A percentile compares a stretch with the other conserved stretches of the same genome.
Evolutionary conservation across 176 grass and related monocot genomes (phyloP).

Genomic region (maize (Zea mays)): DNA sequence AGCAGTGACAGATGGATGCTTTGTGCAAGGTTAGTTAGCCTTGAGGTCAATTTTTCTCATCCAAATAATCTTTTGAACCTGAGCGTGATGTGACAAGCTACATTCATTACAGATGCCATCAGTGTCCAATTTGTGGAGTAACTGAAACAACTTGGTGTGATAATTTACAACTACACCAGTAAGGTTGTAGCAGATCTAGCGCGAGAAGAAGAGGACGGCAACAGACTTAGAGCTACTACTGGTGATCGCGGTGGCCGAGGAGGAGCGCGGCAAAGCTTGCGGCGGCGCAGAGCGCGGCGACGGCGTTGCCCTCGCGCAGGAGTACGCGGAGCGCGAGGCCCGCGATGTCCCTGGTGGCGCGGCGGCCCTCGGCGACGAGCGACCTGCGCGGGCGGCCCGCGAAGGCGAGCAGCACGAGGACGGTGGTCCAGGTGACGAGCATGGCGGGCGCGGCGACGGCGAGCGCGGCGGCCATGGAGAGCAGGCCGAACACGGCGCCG

Average conservation of each 20-base stretch:
- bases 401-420: conserved; percentile 87
- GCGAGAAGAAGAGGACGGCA: not conserved
- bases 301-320: conserved; percentile 58
- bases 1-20: not conserved
- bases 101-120: not conserved
- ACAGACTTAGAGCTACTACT: not conserved
- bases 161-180: not conserved
- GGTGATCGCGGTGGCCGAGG: not conserved
- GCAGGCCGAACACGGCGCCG: conserved; percentile 80
- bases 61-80: not conserved
- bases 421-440: conserved; percentile 81
- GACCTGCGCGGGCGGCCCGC: conserved; percentile 48
- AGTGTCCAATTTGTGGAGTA: not conserved
- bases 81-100: not conserved
- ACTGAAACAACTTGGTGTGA: not conserved
- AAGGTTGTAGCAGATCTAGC: not conserved
- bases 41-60: not conserved
- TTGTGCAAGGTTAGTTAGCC: not conserved
- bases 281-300: conserved; percentile 56
- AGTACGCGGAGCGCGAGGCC: conserved; percentile 57
- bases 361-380: conserved; percentile 61
- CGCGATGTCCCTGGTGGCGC: conserved; percentile 68
- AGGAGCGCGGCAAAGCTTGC: conserved; percentile 54
- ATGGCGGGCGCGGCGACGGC: conserved; percentile 77
- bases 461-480: conserved; percentile 76